These are phyloP conservation scores for Aspergillus carbonarius DNA, from an alignment of 2,329 filamentous ascomycete genomes.

Conservation along the genomic window DNA sequence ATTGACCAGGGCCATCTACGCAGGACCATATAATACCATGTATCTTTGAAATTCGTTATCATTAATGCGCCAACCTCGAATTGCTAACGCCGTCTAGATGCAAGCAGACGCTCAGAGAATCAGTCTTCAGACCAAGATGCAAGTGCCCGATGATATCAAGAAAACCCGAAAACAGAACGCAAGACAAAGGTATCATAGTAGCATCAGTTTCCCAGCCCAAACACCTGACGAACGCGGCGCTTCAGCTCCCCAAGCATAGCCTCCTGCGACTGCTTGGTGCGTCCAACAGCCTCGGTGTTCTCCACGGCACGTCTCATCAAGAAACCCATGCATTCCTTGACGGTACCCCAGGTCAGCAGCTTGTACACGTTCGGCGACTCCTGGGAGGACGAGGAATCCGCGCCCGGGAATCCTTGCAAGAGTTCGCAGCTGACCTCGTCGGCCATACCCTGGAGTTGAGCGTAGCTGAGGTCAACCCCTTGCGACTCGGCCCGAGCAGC, in stretches of 20 bases:
- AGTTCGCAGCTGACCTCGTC: slow-evolving; percentile 75
- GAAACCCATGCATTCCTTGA: slow-evolving; percentile 61
- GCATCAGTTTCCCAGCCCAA: slow-evolving; percentile 24
- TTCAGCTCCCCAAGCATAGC: slow-evolving; percentile 39
- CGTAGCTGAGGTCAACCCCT: slow-evolving; percentile 58
- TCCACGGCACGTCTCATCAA: slow-evolving; percentile 67
- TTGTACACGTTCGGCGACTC: slow-evolving; percentile 55
- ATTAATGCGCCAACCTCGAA: slow-evolving; percentile 8
- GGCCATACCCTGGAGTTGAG: slow-evolving; percentile 92
- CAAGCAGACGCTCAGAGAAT: slow-evolving; percentile 23
- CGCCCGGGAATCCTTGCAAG: slow-evolving; percentile 44
- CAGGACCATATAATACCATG: background rate
- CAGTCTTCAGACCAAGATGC: slow-evolving; percentile 11
- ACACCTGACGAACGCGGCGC: slow-evolving; percentile 28
- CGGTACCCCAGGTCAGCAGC: slow-evolving; percentile 60
- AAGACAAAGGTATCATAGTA: slow-evolving; percentile 1
- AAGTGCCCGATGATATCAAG: slow-evolving; percentile 6
- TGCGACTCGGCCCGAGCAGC: slow-evolving; percentile 45
- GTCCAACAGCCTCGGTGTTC: slow-evolving; percentile 63
- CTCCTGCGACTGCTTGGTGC: slow-evolving; percentile 49
- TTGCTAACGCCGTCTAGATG: slow-evolving; percentile 30
- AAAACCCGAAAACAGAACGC: slow-evolving; percentile 5
- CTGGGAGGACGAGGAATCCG: slow-evolving; percentile 26
- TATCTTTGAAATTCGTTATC: slow-evolving; percentile 17
- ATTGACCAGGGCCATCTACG: background rate